phyloP scores from a whole-genome alignment of 78 protist species.

The slime mould (Dictyostelium discoideum) region DNA sequence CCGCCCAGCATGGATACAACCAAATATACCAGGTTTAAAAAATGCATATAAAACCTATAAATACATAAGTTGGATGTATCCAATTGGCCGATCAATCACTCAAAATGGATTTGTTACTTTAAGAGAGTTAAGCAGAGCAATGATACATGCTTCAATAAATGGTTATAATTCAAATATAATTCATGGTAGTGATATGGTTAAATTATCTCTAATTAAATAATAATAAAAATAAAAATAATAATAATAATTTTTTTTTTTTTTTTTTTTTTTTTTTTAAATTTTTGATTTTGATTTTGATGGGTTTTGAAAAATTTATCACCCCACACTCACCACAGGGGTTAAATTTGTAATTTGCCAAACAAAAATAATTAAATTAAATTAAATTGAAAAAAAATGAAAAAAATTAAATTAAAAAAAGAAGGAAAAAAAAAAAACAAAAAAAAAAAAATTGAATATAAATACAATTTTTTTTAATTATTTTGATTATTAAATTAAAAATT shows the following conservation, averaged over 20 bases:
- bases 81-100: background rate
- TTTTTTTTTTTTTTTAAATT: too few species aligned
- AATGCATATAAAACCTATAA: background rate
- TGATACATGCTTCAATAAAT: background rate
- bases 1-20: constrained; percentile 1
- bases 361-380: too few species aligned
- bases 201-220: background rate
- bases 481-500: too few species aligned
- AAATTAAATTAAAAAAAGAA: too few species aligned
- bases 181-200: background rate
- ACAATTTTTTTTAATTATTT: too few species aligned
- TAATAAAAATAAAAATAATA: background rate
- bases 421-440: too few species aligned
- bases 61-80: constrained; percentile 12
- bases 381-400: too few species aligned
- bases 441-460: too few species aligned
- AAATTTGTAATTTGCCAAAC: too few species aligned
- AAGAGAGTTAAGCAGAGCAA: background rate
- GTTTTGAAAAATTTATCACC: too few species aligned
- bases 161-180: background rate
- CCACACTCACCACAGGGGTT: too few species aligned
- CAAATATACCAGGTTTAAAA: background rate
- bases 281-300: too few species aligned
- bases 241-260: background rate
- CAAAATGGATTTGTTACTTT: background rate